phyloP scores from a whole-genome alignment of 768 basidiomycete genomes.

The Leccinum pellstonianum region DNA sequence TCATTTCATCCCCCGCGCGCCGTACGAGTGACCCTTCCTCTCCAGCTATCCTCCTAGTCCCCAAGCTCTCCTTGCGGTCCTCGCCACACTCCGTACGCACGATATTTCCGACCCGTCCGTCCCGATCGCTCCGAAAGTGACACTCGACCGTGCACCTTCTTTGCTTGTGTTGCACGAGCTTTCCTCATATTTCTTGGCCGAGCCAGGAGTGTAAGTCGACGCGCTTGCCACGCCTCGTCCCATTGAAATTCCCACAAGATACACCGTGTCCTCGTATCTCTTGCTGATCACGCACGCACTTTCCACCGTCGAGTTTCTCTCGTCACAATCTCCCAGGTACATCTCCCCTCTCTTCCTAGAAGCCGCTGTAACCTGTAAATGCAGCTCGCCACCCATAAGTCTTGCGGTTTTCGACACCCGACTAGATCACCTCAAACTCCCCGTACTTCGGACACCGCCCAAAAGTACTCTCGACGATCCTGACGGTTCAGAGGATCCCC shows the following conservation, averaged over 20 bases:
- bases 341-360: slow-evolving; percentile 4
- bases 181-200: slow-evolving; percentile 50
- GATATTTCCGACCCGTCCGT: slow-evolving; percentile 20
- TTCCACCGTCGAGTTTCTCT: slow-evolving; percentile 38
- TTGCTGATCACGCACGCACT: slow-evolving; percentile 48
- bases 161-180: slow-evolving; percentile 62
- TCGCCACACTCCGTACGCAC: slow-evolving; percentile 47
- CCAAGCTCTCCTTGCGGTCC: slow-evolving; percentile 50
- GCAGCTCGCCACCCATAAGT: slow-evolving; percentile 26
- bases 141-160: slow-evolving; percentile 41
- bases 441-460: slow-evolving; percentile 39
- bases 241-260: slow-evolving; percentile 19
- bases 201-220: slow-evolving; percentile 25
- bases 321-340: slow-evolving; percentile 26
- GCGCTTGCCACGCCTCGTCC: neutral
- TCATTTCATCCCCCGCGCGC: slow-evolving; percentile 3
- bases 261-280: slow-evolving; percentile 51
- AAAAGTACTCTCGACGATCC: slow-evolving; percentile 14
- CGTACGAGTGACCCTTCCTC: slow-evolving; percentile 10
- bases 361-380: neutral
- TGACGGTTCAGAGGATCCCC: slow-evolving; percentile 19
- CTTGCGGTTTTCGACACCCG: slow-evolving; percentile 63
- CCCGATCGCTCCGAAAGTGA: slow-evolving; percentile 32
- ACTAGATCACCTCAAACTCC: slow-evolving; percentile 49
- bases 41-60: slow-evolving; percentile 64